These are phyloP conservation scores for Maudiozyma serrabonitensis DNA, from an alignment of 805 yeast genomes.

Conservation along the genomic window DNA sequence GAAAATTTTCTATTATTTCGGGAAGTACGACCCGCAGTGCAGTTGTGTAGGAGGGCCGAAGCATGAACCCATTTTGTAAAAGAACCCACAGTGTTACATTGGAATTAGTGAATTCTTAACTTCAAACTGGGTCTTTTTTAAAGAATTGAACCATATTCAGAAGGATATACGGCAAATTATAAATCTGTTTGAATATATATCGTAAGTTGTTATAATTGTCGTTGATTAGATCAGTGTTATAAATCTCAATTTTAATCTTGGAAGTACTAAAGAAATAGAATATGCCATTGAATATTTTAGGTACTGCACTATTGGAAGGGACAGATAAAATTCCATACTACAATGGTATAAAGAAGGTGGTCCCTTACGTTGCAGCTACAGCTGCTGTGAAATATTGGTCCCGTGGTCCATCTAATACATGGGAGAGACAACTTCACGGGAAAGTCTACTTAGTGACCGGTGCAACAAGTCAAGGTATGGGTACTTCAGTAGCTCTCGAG, in stretches of 20 bases:
- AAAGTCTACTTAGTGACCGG: constrained; percentile 78
- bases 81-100: too few species aligned
- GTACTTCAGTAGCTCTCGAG: constrained; percentile 64
- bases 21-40: too few species aligned
- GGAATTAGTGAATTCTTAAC: too few species aligned
- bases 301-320: constrained; percentile 63
- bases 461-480: constrained; percentile 83
- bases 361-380: constrained; percentile 42
- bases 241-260: background rate
- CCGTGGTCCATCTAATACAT: constrained; percentile 71
- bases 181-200: too few species aligned
- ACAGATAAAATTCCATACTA: constrained; percentile 69
- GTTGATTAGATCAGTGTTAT: too few species aligned
- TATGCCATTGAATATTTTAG: constrained; percentile 82
- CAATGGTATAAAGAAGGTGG: constrained; percentile 44
- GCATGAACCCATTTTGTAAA: too few species aligned
- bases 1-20: constrained; percentile 5
- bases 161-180: too few species aligned
- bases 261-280: background rate
- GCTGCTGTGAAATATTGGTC: constrained; percentile 59
- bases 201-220: too few species aligned
- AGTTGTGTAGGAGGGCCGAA: too few species aligned
- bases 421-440: constrained; percentile 92
- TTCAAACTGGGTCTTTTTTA: background rate
- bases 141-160: background rate